Conservation (phyloP, 257 asterid species). For the Catharanthus roseus region DNA sequence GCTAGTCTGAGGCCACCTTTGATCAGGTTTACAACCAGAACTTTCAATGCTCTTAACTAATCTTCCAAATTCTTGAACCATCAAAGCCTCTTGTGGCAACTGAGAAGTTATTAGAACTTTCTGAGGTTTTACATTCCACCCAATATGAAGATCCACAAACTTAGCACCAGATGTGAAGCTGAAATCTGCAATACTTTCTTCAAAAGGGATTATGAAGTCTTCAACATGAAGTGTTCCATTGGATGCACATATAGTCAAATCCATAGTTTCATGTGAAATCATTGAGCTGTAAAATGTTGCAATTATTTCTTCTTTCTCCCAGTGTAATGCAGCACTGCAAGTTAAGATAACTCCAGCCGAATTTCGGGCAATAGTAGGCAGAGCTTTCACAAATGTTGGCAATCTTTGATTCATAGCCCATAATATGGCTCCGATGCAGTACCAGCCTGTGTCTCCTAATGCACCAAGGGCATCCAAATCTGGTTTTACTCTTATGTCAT, state of each 20-base stretch:
- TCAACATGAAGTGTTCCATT: conserved; percentile 47
- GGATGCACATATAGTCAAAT: conserved; percentile 41
- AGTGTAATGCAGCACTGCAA: conserved; percentile 55
- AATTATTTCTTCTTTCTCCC: conserved; percentile 49
- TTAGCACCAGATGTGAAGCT: conserved; percentile 48
- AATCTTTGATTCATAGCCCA: conserved; percentile 63
- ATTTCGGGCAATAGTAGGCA: conserved; percentile 40
- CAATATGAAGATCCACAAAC: conserved; percentile 56
- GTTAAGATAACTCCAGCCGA: conserved; percentile 57
- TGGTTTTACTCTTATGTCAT: conserved; percentile 54
- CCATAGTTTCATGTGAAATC: conserved; percentile 56
- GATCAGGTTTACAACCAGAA: conserved; percentile 32
- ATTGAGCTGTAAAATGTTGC: conserved; percentile 72
- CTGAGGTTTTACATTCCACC: conserved; percentile 65
- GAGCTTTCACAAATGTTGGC: conserved; percentile 61
- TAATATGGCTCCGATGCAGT: conserved; percentile 66
- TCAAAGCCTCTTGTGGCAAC: conserved; percentile 62
- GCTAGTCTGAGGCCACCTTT: conserved; percentile 55
- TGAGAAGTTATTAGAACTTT: conserved; percentile 33
- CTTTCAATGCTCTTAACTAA: conserved; percentile 43
- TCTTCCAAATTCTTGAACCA: conserved; percentile 58
- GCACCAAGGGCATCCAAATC: conserved; percentile 75
- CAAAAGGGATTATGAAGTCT: conserved; percentile 51
- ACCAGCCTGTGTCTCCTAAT: conserved; percentile 79
- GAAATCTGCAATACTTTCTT: conserved; percentile 46